Conservation (phyloP, 2,329 filamentous ascomycete genomes). For the Orbilia ellipsospora region DNA sequence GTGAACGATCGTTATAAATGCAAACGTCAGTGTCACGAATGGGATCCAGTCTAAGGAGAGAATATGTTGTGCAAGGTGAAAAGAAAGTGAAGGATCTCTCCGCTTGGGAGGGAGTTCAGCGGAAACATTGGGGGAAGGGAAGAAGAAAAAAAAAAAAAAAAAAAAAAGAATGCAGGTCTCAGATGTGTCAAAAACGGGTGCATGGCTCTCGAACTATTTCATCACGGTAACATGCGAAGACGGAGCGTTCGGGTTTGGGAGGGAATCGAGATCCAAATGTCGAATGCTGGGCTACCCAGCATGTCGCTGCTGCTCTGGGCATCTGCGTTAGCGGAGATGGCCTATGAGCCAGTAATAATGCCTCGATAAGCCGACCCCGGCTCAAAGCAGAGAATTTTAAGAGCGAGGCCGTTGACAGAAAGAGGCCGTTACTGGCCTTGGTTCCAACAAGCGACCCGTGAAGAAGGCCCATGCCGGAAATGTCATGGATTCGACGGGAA, state of each 20-base stretch:
- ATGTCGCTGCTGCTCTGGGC: too few relatives aligned
- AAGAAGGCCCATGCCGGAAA: neutral
- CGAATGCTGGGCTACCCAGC: conserved; percentile 25
- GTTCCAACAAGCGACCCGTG: conserved; percentile 8
- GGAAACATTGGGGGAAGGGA: conserved; percentile 23
- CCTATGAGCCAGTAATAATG: conserved; percentile 48
- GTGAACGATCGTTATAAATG: neutral
- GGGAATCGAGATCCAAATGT: conserved; percentile 4
- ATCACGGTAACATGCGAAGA: conserved; percentile 27
- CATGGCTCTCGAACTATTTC: conserved; percentile 21
- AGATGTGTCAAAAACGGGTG: conserved; percentile 46
- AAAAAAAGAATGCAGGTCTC: conserved; percentile 44
- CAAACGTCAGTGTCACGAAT: conserved; percentile 19
- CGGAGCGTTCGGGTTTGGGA: conserved; percentile 16
- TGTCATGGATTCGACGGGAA: conserved; percentile 12
- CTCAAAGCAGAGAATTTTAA: conserved; percentile 5
- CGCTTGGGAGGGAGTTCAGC: conserved; percentile 43
- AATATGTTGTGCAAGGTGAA: conserved; percentile 16
- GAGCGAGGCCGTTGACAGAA: conserved; percentile 15
- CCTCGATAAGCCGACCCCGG: conserved; percentile 39
- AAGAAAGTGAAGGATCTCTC: conserved; percentile 23
- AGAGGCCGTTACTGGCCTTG: conserved; percentile 21
- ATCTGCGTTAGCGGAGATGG: conserved; percentile 38
- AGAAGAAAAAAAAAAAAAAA: conserved; percentile 13
- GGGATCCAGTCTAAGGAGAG: conserved; percentile 22